These are phyloP conservation scores for Brassica nigra DNA, from an alignment of 345 rosid species.

Conservation along the genomic window DNA sequence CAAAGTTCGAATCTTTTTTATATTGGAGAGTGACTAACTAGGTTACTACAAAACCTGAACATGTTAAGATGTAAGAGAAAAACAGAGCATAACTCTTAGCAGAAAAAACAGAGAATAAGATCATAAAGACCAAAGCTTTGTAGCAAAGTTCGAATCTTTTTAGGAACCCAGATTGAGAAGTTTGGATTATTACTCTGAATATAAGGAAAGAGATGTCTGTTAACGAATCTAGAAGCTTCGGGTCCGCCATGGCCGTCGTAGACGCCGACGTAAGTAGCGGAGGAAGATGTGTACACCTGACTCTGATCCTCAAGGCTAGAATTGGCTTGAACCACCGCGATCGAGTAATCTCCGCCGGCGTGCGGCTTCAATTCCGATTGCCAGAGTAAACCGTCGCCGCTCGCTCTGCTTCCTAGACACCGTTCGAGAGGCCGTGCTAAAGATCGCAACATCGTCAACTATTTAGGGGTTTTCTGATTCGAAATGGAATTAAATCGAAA, in stretches of 20 bases:
- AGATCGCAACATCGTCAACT: slow-evolving; percentile 59
- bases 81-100: not conserved
- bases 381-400: slow-evolving; percentile 81
- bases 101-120: not conserved
- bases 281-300: slow-evolving; percentile 76
- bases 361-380: slow-evolving; percentile 79
- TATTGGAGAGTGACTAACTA: not conserved
- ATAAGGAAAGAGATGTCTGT: slow-evolving; percentile 74
- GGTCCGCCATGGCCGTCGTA: slow-evolving; percentile 99
- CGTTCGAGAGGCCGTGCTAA: slow-evolving; percentile 69
- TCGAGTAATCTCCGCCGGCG: slow-evolving; percentile 88
- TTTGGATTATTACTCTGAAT: slow-evolving; percentile 57
- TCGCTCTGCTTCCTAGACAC: slow-evolving; percentile 65
- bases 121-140: not conserved
- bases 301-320: slow-evolving; percentile 84
- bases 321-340: slow-evolving; percentile 95
- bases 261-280: slow-evolving; percentile 83
- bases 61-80: not conserved
- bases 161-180: not conserved
- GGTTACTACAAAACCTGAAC: not conserved
- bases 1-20: not conserved
- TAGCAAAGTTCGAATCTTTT: not conserved
- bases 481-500: not conserved
- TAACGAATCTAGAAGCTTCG: slow-evolving; percentile 95
- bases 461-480: slow-evolving; percentile 7